Evolutionary conservation across 2,329 filamentous ascomycete genomes (phyloP).

Genomic region (Arthrobotrys megalospora): DNA sequence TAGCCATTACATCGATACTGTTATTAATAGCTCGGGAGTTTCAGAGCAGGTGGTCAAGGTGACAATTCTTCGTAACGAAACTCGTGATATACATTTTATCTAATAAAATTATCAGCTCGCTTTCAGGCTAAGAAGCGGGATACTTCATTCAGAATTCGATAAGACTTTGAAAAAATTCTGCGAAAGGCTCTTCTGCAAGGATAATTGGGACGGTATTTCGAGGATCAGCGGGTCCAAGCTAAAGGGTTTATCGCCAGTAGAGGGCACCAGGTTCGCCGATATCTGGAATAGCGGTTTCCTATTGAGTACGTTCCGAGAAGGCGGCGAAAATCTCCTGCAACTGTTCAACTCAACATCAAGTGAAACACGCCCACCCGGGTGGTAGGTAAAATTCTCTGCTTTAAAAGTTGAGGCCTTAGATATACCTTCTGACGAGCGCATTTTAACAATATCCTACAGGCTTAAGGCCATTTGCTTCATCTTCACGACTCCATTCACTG

Average conservation of each 20-base stretch:
- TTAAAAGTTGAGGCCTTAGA: too few species aligned
- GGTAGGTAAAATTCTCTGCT: too few species aligned
- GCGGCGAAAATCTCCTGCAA: not conserved
- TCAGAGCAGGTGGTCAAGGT: not conserved
- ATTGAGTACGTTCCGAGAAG: not conserved
- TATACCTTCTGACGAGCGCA: too few species aligned
- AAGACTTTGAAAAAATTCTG: not conserved
- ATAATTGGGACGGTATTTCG: not conserved
- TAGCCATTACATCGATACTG: not conserved
- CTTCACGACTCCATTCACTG: too few species aligned
- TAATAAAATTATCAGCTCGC: too few species aligned
- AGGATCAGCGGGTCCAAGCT: not conserved
- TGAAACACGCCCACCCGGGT: too few species aligned
- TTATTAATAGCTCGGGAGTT: not conserved
- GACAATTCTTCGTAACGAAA: too few species aligned
- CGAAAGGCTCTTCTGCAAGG: not conserved
- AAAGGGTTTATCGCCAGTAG: constrained; percentile 11
- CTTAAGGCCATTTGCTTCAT: too few species aligned
- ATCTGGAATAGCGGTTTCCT: constrained; percentile 24
- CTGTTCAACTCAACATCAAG: not conserved
- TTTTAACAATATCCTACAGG: too few species aligned
- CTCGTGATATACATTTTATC: too few species aligned
- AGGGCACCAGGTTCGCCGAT: not conserved
- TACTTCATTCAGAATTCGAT: too few species aligned
- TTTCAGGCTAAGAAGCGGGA: too few species aligned